Conservation (phyloP, 805 yeast genomes). For the Debaryomyces prosopidis region DNA sequence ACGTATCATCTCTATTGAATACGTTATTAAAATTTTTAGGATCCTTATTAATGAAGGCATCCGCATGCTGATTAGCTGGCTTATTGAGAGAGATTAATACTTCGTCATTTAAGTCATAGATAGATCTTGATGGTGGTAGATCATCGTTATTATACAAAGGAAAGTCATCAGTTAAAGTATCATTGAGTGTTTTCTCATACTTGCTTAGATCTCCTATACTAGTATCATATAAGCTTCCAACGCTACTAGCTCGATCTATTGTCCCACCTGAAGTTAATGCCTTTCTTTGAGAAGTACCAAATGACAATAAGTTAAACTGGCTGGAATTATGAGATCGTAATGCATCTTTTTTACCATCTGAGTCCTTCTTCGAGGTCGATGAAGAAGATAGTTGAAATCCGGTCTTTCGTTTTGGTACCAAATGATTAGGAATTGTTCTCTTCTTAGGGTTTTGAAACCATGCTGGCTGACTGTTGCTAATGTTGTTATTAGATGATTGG, state of each 20-base stretch:
- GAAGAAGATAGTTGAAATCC: constrained; percentile 36
- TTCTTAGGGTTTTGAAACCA: constrained; percentile 38
- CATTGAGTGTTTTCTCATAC: constrained; percentile 32
- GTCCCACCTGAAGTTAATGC: constrained; percentile 11
- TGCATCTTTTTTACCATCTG: constrained; percentile 3
- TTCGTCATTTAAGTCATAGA: constrained; percentile 49
- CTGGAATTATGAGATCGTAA: constrained; percentile 12
- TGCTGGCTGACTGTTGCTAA: constrained; percentile 22
- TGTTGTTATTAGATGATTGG: constrained; percentile 8
- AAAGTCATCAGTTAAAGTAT: constrained; percentile 30
- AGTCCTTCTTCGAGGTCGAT: constrained; percentile 16
- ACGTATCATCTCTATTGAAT: constrained; percentile 33
- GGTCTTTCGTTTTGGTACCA: constrained; percentile 39
- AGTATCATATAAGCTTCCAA: constrained; percentile 22
- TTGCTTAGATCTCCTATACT: constrained; percentile 18
- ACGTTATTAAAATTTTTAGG: constrained; percentile 48
- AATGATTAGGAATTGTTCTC: constrained; percentile 42
- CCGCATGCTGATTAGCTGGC: constrained; percentile 32
- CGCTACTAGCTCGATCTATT: constrained; percentile 18
- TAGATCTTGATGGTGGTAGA: constrained; percentile 50
- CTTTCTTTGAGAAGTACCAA: constrained; percentile 30
- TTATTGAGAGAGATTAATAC: constrained; percentile 36
- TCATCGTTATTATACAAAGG: constrained; percentile 32
- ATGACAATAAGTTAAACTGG: constrained; percentile 36
- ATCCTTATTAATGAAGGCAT: constrained; percentile 45